Evolutionary conservation across 352 stramenopile species (phyloP), one percentile per base, ranked within the genome.

Genomic region (Phytophthora cryptogea): DNA sequence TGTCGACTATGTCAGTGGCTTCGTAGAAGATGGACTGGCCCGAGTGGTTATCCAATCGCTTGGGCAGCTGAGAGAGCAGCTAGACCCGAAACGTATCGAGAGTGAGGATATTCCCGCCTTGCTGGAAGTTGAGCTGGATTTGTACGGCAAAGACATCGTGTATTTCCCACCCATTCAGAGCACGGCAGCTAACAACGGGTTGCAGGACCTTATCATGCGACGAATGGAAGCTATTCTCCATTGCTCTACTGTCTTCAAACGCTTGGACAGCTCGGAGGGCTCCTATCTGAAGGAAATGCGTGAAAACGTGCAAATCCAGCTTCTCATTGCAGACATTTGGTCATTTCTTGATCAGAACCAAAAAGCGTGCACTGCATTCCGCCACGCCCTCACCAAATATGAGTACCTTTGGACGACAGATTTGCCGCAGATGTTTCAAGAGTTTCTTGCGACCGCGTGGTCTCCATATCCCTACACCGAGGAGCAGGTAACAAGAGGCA

Each of bases 361-460:
- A 46, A 66, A 66, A 6, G 73, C 77, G 5, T 88, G 80, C 13
- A 55, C 70, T 4, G 72, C 81, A 2, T 93, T 84, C 41, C 80
- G 85, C 16, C 39, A 67, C 6, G 79, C 92, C 16, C 76, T 97
- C n/a, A 80, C 70, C 8, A 96, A 95, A 56, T 98, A 97, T 60
- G 87, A 96, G 44, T 97, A 97, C 66, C 57, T 98, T 8, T 98
- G 90, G 90, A 94, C 78, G 9, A 97, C 91, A 2, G 90, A 98
- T 43, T 63, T 97, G 27, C 67, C 93, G 10, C 72, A 87, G 20
- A 96, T 97, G 78, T 97, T 98, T 32, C 37, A 71, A 1, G 54
- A 85, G 42, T 98, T 98, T 59, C 72, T 97, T 1, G 46, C 63
- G 3, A 85, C 77, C 0, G 86, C 81, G 14, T 92, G 89, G 83